Evolutionary conservation across 2,329 filamentous ascomycete genomes (phyloP), one percentile per base, ranked within the genome.

Genomic region (Claviceps sp.): DNA sequence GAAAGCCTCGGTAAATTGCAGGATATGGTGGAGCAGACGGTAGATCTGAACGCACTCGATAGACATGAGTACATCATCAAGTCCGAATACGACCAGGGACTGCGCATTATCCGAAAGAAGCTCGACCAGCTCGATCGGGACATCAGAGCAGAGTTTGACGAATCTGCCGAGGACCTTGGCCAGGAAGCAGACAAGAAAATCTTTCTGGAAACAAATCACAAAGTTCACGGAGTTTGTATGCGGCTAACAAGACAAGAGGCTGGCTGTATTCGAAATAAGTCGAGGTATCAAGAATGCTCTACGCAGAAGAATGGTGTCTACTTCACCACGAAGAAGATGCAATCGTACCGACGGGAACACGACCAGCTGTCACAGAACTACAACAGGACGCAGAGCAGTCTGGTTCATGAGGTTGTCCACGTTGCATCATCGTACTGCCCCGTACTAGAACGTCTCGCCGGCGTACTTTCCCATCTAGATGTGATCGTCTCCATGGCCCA

Each of bases 41-140:
- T 98, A 14, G 93, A 98, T 62, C 79, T 98, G 0, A 88, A 95
- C 53, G 93, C 93, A 2, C 79, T 98, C 11, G 91, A 98, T 62
- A 89, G 93, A 58, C 93, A 98, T 63, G 93, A 98, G 65, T 98
- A 94, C 70, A 91, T 96, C 61, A 98, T 98, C 77, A 98, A 97
- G 69, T 87, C 94, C 1, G 93, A 98, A 63, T 98, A 96, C 57
- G 93, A 98, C 62, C 89, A 96, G 54, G 79, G 83, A 51, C 74
- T 98, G 40, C 82, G 85, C 18, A 81, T 87, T n/a, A 94, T 98
- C 59, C 82, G 88, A 50, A 90, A 87, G 70, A 93, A 91, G 64
- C 80, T 98, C 1, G 91, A 97, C 63, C 88, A 84, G 62, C 72
- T 95, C 30, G 84, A 84, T 56, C 74, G 81, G 44, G 85, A 90